Base-by-base conservation (phyloP, 2,329 filamentous ascomycete genomes). In the Exophiala oligosperma region DNA sequence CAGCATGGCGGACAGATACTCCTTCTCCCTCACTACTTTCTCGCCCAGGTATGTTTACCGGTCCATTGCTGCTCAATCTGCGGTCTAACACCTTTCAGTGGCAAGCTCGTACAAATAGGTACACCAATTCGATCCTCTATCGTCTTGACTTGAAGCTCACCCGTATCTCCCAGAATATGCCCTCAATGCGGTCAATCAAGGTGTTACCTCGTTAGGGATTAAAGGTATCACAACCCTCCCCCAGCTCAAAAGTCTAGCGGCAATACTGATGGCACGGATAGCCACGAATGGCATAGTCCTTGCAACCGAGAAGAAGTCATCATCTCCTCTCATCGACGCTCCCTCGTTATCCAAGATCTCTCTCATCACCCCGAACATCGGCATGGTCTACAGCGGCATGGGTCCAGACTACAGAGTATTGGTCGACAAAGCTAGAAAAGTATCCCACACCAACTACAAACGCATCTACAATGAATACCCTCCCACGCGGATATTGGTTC, bases 401-500 rank as follows among this genome's bases (percentile, higher is more conserved):
- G 93, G 94, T 29, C 94, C 94, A 60, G 94, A 99, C 77, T 99
- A 97, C 81, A 88, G 94, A 76, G 91, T 99, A 57, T 84, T 99
- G 54, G 94, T 97, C 69, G 94, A 99, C 82, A 93, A 92, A 77
- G 94, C 94, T 68, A 92, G 94, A 73, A 99, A 97, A 79, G 94
- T 97, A 67, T 96, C 92, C 56, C 94, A 99, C 80, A 96, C 94
- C 49, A 89, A 88, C 76, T 99, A 99, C 87, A 99, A 99, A 86
- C 91, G 94, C 76, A 92, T 99, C 81, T 99, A 99, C 83, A 99
- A 99, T 79, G 94, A 99, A 80, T 99, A 99, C 80, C 94, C 94
- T n/a, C 94, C 94, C 4, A 99, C 94, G 57, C 88, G 94, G 75
- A 99, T 99, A 88, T 85, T 99, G 79, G 94, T 99, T 57, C 94